phyloP scores from a whole-genome alignment of 805 yeast species.

The Metschnikowia santaceciliae region DNA sequence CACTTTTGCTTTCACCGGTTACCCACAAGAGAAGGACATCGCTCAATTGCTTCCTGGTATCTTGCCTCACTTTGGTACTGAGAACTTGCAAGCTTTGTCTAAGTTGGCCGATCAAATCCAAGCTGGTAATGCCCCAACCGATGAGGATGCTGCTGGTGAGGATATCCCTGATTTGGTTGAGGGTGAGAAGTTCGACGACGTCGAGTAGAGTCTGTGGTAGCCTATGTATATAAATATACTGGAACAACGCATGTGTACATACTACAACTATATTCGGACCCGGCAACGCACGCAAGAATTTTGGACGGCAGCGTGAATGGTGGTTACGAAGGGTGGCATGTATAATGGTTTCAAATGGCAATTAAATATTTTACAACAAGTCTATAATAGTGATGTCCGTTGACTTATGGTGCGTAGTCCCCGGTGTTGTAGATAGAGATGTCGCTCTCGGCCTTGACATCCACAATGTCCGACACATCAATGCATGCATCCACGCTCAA shows the following conservation, averaged over 20 bases:
- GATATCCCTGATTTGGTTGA: conserved; percentile 79
- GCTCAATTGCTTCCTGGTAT: conserved; percentile 92
- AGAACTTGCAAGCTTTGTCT: conserved; percentile 84
- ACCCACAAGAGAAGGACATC: conserved; percentile 87
- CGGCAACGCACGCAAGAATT: too few species aligned
- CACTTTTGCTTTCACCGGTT: conserved; percentile 93
- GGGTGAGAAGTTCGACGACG: conserved; percentile 80
- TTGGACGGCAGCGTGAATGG: not conserved
- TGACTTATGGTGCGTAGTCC: conserved; percentile 33
- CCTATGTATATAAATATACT: conserved; percentile 10
- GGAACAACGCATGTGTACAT: conserved; percentile 12
- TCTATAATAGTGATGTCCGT: not conserved
- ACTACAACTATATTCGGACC: not conserved
- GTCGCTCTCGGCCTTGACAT: conserved; percentile 75
- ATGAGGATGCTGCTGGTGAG: conserved; percentile 42
- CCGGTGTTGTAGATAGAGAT: conserved; percentile 56
- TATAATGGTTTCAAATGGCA: not conserved
- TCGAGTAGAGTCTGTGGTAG: conserved; percentile 29
- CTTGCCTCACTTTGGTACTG: conserved; percentile 94
- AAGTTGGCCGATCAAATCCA: conserved; percentile 87
- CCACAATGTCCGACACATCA: conserved; percentile 45
- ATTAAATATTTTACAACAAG: conserved; percentile 2
- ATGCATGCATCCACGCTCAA: conserved; percentile 39
- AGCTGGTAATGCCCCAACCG: conserved; percentile 49
- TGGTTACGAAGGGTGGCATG: not conserved